A percentile compares a stretch with the other conserved stretches of the same genome.
These are phyloP conservation scores for Moricandia arvensis DNA, from an alignment of 345 rosid genomes.

Conservation along the genomic window DNA sequence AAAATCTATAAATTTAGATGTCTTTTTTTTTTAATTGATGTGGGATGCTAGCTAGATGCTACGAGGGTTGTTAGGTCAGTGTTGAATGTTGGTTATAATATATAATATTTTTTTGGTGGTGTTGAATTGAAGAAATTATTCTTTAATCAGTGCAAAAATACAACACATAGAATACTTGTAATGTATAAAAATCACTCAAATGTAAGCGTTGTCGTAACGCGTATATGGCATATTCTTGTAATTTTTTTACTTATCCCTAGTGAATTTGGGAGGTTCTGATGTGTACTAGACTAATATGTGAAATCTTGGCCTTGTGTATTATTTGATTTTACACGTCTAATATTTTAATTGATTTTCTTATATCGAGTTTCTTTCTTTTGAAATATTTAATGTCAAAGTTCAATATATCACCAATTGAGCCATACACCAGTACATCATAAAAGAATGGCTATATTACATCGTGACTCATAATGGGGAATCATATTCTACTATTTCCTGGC, in stretches of 20 bases:
- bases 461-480: constrained; percentile 36
- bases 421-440: constrained; percentile 14
- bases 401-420: constrained; percentile 7
- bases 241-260: neutral
- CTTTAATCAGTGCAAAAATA: too few species aligned
- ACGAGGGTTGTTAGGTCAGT: neutral
- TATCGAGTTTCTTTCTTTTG: neutral
- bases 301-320: constrained; percentile 14
- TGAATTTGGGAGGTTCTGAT: neutral
- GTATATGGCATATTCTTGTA: neutral
- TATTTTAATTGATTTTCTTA: neutral
- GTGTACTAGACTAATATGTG: constrained; percentile 14
- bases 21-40: too few species aligned
- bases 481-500: constrained; percentile 26
- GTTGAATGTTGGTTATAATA: neutral
- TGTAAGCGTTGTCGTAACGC: neutral
- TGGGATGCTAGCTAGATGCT: neutral
- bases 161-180: too few species aligned
- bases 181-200: neutral
- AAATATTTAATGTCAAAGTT: neutral
- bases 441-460: constrained; percentile 31
- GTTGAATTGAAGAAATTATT: neutral
- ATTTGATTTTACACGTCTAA: neutral
- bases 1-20: neutral
- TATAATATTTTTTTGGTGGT: neutral